Evolutionary conservation across 805 yeast species (phyloP).

Genomic region (Schwanniomyces occidentalis): DNA sequence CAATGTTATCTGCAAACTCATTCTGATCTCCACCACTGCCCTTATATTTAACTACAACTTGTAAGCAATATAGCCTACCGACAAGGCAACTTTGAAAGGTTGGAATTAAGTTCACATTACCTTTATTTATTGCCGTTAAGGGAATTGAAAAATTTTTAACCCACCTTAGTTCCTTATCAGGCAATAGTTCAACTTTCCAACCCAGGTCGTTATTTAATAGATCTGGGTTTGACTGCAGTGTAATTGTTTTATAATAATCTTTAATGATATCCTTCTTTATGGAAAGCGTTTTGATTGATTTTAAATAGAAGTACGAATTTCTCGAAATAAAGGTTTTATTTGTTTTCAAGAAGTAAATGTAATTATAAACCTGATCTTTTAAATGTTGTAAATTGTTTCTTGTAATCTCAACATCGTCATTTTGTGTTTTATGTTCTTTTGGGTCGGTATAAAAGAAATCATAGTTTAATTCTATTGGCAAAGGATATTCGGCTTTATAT

Average conservation of each 20-base stretch:
- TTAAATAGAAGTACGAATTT: slow-evolving; percentile 35
- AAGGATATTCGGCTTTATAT: slow-evolving; percentile 39
- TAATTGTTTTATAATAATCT: slow-evolving; percentile 34
- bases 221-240: slow-evolving; percentile 23
- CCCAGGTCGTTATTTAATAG: slow-evolving; percentile 21
- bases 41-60: slow-evolving; percentile 46
- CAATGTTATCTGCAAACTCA: slow-evolving; percentile 31
- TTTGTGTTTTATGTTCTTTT: slow-evolving; percentile 16
- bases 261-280: slow-evolving; percentile 41
- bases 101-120: slow-evolving; percentile 55
- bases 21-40: slow-evolving; percentile 38
- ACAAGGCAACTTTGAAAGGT: slow-evolving; percentile 63
- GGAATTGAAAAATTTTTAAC: slow-evolving; percentile 38
- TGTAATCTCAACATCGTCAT: slow-evolving; percentile 31
- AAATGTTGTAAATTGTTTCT: slow-evolving; percentile 33
- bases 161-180: slow-evolving; percentile 20
- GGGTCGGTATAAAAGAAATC: slow-evolving; percentile 41
- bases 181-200: slow-evolving; percentile 29
- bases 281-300: slow-evolving; percentile 37
- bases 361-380: slow-evolving; percentile 34
- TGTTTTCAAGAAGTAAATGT: slow-evolving; percentile 35
- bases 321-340: slow-evolving; percentile 33
- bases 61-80: slow-evolving; percentile 57
- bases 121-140: slow-evolving; percentile 41
- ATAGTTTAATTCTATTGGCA: slow-evolving; percentile 39